Evolutionary conservation across 805 yeast species (phyloP).

Genomic region (Priceomyces castillae): DNA sequence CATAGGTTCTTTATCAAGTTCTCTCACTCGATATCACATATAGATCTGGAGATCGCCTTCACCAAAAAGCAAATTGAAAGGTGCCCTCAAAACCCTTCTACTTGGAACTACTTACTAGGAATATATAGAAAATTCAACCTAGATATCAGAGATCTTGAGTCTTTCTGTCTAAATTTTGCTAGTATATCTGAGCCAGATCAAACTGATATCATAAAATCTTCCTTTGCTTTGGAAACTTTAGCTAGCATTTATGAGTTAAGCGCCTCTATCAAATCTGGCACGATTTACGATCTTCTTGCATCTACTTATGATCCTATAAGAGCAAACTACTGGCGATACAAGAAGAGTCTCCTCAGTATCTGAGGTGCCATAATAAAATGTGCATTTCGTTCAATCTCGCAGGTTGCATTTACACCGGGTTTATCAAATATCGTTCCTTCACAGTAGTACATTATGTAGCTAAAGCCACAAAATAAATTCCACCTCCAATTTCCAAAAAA

Average conservation of each 20-base stretch:
- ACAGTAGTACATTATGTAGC: no score
- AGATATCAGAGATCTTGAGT: constrained; percentile 39
- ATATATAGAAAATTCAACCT: constrained; percentile 31
- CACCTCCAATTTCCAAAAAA: no score
- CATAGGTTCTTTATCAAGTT: constrained; percentile 66
- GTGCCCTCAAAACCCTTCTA: constrained; percentile 79
- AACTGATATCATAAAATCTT: constrained; percentile 35
- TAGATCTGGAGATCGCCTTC: constrained; percentile 50
- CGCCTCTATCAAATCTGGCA: constrained; percentile 30
- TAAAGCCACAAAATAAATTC: no score
- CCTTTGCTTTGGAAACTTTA: constrained; percentile 63
- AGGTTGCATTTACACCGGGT: no score
- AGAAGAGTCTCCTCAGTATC: constrained; percentile 15
- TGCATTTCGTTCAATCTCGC: no score
- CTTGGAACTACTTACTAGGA: constrained; percentile 83
- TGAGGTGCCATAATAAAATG: no score
- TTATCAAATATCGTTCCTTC: no score
- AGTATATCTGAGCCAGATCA: constrained; percentile 16
- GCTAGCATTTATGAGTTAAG: constrained; percentile 46
- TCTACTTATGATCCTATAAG: constrained; percentile 61
- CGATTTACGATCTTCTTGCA: constrained; percentile 52
- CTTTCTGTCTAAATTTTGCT: constrained; percentile 46
- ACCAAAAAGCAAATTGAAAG: constrained; percentile 46
- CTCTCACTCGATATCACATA: constrained; percentile 14
- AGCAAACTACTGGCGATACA: constrained; percentile 58